Evolutionary conservation across 768 basidiomycete genomes (phyloP).

Genomic region (Kwoniella heveanensis): DNA sequence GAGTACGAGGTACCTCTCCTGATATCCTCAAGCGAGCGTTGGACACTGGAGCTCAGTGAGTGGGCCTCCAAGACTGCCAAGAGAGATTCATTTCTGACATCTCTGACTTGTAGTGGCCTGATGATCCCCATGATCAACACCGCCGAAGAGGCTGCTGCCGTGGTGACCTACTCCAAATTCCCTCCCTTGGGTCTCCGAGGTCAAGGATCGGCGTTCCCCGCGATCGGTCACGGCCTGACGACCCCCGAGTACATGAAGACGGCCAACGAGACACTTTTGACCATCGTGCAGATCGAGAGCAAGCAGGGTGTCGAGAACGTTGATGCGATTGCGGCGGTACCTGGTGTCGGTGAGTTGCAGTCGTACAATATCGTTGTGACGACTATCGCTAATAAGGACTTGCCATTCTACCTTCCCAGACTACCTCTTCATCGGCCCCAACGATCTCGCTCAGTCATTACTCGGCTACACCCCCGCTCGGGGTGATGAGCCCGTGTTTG

Average conservation of each 20-base stretch:
- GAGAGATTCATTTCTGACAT: not conserved
- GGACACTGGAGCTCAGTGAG: slow-evolving; percentile 54
- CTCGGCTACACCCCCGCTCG: slow-evolving; percentile 44
- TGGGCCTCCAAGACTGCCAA: not conserved
- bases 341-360: slow-evolving; percentile 60
- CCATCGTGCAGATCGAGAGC: slow-evolving; percentile 72
- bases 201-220: slow-evolving; percentile 45
- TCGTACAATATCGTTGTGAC: not conserved
- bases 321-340: slow-evolving; percentile 65
- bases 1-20: slow-evolving; percentile 36
- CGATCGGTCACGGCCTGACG: slow-evolving; percentile 42
- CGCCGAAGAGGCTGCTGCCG: slow-evolving; percentile 39
- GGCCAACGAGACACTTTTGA: slow-evolving; percentile 64
- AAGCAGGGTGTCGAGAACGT: slow-evolving; percentile 65
- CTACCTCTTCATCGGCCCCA: slow-evolving; percentile 49
- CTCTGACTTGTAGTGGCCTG: slow-evolving; percentile 33
- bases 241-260: slow-evolving; percentile 49
- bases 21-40: slow-evolving; percentile 51
- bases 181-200: slow-evolving; percentile 49
- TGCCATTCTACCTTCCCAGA: slow-evolving; percentile 20
- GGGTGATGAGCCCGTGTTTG: slow-evolving; percentile 40
- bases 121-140: slow-evolving; percentile 52
- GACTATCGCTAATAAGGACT: not conserved
- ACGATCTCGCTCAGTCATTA: slow-evolving; percentile 48
- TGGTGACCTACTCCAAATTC: slow-evolving; percentile 50